phyloP scores from a whole-genome alignment of 495 filamentous ascomycete species.

The Trypethelium eluteriae region DNA sequence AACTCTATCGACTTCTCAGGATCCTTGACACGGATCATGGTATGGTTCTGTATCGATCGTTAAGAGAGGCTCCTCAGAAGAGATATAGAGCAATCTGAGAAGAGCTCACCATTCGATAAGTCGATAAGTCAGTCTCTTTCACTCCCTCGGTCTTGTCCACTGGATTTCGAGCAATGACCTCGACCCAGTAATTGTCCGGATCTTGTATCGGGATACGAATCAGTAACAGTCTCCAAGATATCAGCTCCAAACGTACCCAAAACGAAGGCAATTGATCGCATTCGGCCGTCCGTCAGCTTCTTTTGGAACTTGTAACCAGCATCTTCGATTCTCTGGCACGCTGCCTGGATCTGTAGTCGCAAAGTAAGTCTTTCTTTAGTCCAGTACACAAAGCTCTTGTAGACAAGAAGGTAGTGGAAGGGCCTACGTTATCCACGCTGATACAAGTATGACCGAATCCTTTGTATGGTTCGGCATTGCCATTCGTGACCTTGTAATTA shows the following conservation, averaged over 20 bases:
- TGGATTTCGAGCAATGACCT: constrained; percentile 38
- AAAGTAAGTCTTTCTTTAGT: neutral
- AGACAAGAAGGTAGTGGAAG: too few relatives aligned
- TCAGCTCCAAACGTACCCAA: constrained; percentile 33
- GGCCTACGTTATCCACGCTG: constrained; percentile 70
- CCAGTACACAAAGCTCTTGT: too few relatives aligned
- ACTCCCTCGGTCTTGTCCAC: constrained; percentile 46
- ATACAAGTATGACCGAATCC: constrained; percentile 90
- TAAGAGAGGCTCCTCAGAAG: constrained; percentile 15
- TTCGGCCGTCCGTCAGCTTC: constrained; percentile 77
- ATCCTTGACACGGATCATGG: constrained; percentile 94
- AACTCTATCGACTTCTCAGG: constrained; percentile 74
- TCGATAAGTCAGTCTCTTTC: constrained; percentile 45
- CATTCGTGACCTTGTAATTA: constrained; percentile 74
- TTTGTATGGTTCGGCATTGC: constrained; percentile 76
- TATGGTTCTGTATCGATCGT: constrained; percentile 53
- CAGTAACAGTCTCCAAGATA: neutral
- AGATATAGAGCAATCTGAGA: constrained; percentile 22
- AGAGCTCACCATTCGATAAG: constrained; percentile 46
- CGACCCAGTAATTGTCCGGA: constrained; percentile 79
- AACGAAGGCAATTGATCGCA: constrained; percentile 84
- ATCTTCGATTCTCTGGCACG: constrained; percentile 80
- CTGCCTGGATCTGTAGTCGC: constrained; percentile 47
- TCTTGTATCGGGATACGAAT: constrained; percentile 38
- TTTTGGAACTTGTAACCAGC: constrained; percentile 92